Evolutionary conservation across 139 green algal species (phyloP).

Genomic region (Marvania coccoides): DNA sequence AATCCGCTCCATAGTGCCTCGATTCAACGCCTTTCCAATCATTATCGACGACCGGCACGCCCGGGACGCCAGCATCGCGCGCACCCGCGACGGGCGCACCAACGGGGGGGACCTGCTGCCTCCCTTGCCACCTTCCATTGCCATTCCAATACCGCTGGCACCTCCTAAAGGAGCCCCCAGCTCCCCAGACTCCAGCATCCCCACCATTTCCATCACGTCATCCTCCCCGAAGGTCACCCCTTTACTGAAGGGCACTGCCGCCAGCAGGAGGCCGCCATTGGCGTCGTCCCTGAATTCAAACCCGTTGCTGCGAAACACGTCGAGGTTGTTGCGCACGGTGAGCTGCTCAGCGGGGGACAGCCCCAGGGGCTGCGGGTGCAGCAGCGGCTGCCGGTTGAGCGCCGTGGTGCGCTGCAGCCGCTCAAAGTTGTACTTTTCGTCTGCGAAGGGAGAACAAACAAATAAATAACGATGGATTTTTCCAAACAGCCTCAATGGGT

Average conservation of each 20-base stretch:
- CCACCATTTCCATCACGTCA: conserved; percentile 60
- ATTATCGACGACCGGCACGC: conserved; percentile 93
- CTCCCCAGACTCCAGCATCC: conserved; percentile 22
- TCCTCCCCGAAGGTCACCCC: conserved; percentile 47
- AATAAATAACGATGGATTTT: neutral
- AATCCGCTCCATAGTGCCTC: conserved; percentile 57
- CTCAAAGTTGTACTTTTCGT: conserved; percentile 97
- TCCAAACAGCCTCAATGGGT: neutral
- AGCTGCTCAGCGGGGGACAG: conserved; percentile 49
- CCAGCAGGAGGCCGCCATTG: conserved; percentile 36
- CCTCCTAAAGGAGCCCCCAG: neutral
- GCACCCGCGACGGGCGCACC: conserved; percentile 42
- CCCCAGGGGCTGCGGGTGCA: conserved; percentile 51
- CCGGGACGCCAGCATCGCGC: conserved; percentile 83
- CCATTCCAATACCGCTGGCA: neutral
- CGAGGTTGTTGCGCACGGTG: conserved; percentile 49
- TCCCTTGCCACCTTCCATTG: neutral
- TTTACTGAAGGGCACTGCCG: conserved; percentile 57
- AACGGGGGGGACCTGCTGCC: neutral
- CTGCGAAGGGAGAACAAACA: conserved; percentile 30
- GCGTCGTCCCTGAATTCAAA: conserved; percentile 80
- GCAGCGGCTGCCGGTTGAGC: conserved; percentile 79
- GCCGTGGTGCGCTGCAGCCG: conserved; percentile 33
- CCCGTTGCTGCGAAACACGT: conserved; percentile 73
- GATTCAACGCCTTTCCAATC: conserved; percentile 77